Conservation (phyloP, 768 basidiomycete species). For the Suillus decipiens region DNA sequence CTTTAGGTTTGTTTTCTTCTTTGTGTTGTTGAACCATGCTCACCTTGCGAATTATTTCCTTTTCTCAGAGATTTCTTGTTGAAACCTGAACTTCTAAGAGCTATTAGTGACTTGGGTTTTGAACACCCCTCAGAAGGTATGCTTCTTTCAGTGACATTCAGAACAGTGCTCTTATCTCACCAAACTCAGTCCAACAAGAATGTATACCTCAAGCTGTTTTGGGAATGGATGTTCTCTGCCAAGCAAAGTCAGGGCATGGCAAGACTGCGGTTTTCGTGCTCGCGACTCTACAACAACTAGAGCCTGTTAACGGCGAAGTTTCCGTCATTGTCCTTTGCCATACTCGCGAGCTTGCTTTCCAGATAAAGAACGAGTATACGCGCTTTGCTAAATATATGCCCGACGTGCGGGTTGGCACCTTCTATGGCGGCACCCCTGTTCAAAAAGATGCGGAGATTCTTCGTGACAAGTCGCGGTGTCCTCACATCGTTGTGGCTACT, state of each 20-base stretch:
- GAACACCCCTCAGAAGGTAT: slow-evolving; percentile 99
- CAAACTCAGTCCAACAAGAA: slow-evolving; percentile 89
- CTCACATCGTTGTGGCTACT: slow-evolving; percentile 98
- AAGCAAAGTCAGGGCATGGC: slow-evolving; percentile 98
- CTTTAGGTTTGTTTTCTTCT: slow-evolving; percentile 73
- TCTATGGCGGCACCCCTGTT: slow-evolving; percentile 96
- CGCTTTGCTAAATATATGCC: slow-evolving; percentile 99
- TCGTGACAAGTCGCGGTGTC: slow-evolving; percentile 95
- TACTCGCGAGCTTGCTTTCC: slow-evolving; percentile 98
- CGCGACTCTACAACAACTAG: slow-evolving; percentile 96
- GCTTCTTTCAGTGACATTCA: slow-evolving; percentile 18
- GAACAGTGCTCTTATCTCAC: slow-evolving; percentile 4
- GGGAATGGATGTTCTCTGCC: slow-evolving; percentile 99
- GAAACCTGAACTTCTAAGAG: slow-evolving; percentile 95
- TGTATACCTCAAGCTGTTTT: slow-evolving; percentile 99
- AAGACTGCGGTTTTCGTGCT: slow-evolving; percentile 99
- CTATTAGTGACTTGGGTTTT: slow-evolving; percentile 98
- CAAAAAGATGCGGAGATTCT: slow-evolving; percentile 92
- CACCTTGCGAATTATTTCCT: neutral
- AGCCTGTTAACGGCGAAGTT: slow-evolving; percentile 97
- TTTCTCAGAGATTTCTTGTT: slow-evolving; percentile 89
- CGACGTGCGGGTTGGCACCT: slow-evolving; percentile 94
- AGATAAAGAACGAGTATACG: slow-evolving; percentile 99
- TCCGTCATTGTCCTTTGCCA: slow-evolving; percentile 98
- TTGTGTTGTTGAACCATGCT: no score